Evolutionary conservation across 805 yeast species (phyloP).

Genomic region (Yarrowia keelungensis): DNA sequence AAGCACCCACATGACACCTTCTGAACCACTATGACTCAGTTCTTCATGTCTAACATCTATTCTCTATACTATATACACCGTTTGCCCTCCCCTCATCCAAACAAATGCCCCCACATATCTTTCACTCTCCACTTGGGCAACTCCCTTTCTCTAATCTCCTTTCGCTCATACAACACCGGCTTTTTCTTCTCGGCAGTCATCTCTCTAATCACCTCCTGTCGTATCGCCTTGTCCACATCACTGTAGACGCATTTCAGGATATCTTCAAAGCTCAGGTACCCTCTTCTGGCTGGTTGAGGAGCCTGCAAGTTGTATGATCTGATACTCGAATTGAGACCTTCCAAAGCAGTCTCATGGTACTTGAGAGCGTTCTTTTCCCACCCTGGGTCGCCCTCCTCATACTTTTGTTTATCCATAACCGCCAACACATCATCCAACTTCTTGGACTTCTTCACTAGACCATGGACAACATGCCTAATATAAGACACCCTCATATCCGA

Average conservation of each 20-base stretch:
- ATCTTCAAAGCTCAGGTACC: conserved; percentile 56
- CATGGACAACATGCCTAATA: conserved; percentile 31
- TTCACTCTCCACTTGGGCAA: conserved; percentile 40
- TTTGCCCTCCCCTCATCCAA: neutral
- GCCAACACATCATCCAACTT: conserved; percentile 7
- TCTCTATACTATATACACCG: neutral
- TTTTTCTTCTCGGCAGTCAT: conserved; percentile 28
- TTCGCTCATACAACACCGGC: conserved; percentile 8
- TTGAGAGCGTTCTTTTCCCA: conserved; percentile 53
- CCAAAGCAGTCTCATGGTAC: conserved; percentile 52
- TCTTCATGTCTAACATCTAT: too few species aligned
- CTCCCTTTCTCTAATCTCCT: neutral
- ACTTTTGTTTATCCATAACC: neutral
- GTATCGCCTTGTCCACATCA: conserved; percentile 46
- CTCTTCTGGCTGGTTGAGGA: conserved; percentile 63
- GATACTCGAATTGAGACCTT: conserved; percentile 56
- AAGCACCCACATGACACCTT: too few species aligned
- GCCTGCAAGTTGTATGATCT: conserved; percentile 70
- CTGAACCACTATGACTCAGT: too few species aligned
- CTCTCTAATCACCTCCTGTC: conserved; percentile 15
- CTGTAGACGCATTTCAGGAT: conserved; percentile 55
- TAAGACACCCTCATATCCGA: conserved; percentile 4
- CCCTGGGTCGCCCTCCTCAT: conserved; percentile 31
- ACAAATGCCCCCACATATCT: conserved; percentile 32
- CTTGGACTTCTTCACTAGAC: neutral